phyloP scores from a whole-genome alignment of 2,329 filamentous ascomycete species.

The Didymella lethalis region DNA sequence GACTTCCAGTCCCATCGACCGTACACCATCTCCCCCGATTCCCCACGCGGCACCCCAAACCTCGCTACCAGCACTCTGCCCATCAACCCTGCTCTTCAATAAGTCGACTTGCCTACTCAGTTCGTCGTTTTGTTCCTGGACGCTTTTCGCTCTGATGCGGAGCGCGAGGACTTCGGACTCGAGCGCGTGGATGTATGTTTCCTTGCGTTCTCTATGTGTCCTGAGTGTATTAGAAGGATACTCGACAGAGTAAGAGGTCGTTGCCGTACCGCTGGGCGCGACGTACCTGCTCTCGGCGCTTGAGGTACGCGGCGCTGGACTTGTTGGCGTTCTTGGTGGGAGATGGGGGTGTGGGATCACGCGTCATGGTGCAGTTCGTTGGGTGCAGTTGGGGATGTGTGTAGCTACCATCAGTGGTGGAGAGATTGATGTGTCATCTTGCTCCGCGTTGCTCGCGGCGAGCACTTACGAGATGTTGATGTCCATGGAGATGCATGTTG shows the following conservation, averaged over 20 bases:
- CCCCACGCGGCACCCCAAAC: neutral
- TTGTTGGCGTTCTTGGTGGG: constrained; percentile 11
- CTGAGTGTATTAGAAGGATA: constrained; percentile 8
- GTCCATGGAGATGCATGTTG: neutral
- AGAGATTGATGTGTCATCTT: neutral
- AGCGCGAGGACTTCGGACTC: constrained; percentile 37
- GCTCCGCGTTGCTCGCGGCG: neutral
- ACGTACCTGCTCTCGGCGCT: constrained; percentile 49
- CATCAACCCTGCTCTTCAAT: neutral
- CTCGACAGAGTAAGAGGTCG: neutral
- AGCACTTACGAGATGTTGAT: neutral
- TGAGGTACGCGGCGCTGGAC: constrained; percentile 25
- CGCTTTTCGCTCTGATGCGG: constrained; percentile 31
- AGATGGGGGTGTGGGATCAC: neutral
- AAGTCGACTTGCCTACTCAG: neutral
- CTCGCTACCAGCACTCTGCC: neutral
- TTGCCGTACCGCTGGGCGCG: constrained; percentile 41
- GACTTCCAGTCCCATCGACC: neutral
- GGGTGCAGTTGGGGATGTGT: neutral
- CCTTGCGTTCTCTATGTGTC: constrained; percentile 39
- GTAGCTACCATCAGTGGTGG: too few relatives aligned
- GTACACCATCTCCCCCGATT: neutral
- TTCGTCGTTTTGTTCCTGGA: constrained; percentile 5
- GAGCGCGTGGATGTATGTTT: constrained; percentile 35
- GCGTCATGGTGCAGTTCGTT: neutral